Percentiles rank a stretch among this genome's conserved stretches.
Evolutionary conservation across 768 basidiomycete genomes (phyloP).

Genomic region (Tulasnella sp.): DNA sequence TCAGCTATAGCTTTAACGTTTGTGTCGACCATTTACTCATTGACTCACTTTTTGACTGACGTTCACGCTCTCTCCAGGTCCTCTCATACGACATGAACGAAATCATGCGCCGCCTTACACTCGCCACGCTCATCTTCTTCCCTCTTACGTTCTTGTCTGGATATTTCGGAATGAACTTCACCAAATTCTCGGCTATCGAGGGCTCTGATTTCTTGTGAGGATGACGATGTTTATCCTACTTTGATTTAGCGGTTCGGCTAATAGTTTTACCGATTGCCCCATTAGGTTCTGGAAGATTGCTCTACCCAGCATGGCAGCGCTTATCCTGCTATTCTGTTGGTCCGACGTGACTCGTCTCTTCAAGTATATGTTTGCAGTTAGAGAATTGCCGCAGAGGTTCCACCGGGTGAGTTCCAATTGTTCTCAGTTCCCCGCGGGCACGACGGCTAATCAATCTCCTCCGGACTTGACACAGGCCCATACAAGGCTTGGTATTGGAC

Average conservation of each 20-base stretch:
- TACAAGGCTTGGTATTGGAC: not conserved
- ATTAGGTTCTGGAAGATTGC: conserved; percentile 58
- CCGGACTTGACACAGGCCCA: not conserved
- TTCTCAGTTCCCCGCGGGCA: not conserved
- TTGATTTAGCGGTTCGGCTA: not conserved
- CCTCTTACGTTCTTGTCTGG: conserved; percentile 66
- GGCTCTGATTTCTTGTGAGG: conserved; percentile 22
- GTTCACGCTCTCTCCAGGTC: conserved; percentile 23
- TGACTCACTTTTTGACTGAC: not conserved
- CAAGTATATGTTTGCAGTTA: not conserved
- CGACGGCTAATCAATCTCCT: not conserved
- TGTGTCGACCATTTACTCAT: not conserved
- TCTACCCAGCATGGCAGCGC: conserved; percentile 49
- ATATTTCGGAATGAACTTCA: conserved; percentile 51
- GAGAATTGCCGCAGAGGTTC: not conserved
- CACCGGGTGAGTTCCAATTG: not conserved
- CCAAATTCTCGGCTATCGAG: conserved; percentile 17
- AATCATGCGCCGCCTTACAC: conserved; percentile 66
- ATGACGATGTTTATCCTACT: not conserved
- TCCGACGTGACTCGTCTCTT: conserved; percentile 8
- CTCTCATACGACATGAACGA: conserved; percentile 73
- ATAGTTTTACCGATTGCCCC: not conserved
- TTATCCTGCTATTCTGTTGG: conserved; percentile 42
- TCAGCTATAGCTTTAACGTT: conserved; percentile 72
- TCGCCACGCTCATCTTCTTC: conserved; percentile 61